Percentiles rank a stretch among this genome's conserved stretches.
phyloP scores from a whole-genome alignment of 345 rosid genomes.

The Gossypium sturtianum region DNA sequence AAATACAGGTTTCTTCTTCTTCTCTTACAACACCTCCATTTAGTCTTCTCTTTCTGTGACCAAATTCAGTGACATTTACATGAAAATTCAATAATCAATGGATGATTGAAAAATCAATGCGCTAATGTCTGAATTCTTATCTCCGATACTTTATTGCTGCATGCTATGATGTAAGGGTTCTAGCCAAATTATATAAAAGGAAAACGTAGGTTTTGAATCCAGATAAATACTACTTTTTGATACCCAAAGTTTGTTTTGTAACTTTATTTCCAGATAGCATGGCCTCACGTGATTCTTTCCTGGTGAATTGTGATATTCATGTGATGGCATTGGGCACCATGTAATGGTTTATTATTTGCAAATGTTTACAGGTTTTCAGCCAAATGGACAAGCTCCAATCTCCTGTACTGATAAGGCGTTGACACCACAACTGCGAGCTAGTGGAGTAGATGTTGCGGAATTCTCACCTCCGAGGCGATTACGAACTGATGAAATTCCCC shows the following conservation, averaged over 20 bases:
- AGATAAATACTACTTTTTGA: neutral
- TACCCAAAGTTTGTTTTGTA: neutral
- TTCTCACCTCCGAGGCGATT: conserved; percentile 59
- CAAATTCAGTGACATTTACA: neutral
- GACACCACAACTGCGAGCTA: conserved; percentile 34
- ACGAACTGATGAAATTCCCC: conserved; percentile 60
- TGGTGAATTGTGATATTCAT: neutral
- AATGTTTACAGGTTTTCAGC: conserved; percentile 41
- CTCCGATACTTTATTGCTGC: neutral
- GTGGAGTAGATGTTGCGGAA: conserved; percentile 33
- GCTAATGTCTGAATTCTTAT: neutral
- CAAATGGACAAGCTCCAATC: conserved; percentile 62
- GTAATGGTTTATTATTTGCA: neutral
- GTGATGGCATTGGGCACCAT: neutral
- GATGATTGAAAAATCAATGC: neutral
- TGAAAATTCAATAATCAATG: neutral
- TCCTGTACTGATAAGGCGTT: conserved; percentile 53
- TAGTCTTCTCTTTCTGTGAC: neutral
- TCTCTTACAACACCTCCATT: neutral
- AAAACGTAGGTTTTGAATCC: too few species aligned
- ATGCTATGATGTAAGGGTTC: neutral
- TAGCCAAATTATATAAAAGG: neutral
- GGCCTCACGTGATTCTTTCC: neutral
- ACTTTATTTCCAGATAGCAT: neutral
- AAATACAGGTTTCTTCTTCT: conserved; percentile 27